Evolutionary conservation across 768 basidiomycete genomes (phyloP).

Genomic region (Leccinum subtestaceum): DNA sequence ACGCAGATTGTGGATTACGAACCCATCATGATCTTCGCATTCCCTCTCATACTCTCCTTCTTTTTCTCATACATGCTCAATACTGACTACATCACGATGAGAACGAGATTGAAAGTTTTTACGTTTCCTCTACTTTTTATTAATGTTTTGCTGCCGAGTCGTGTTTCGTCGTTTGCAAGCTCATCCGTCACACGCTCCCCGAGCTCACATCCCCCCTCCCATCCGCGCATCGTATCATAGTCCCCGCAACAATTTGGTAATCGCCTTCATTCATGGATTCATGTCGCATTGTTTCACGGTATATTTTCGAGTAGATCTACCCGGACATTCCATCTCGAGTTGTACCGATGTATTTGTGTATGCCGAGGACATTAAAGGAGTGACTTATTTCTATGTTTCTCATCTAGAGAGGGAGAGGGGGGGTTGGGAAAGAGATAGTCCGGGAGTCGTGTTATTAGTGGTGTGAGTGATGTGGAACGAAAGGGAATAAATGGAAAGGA

Average conservation of each 20-base stretch:
- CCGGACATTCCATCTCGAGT: constrained; percentile 30
- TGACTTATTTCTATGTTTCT: constrained; percentile 33
- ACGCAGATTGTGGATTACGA: constrained; percentile 71
- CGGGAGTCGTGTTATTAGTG: not conserved
- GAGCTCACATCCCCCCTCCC: not conserved
- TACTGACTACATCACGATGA: constrained; percentile 24
- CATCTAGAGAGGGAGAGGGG: not conserved
- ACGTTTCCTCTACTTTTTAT: constrained; percentile 9
- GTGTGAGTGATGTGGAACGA: constrained; percentile 1
- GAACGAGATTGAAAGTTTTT: constrained; percentile 6
- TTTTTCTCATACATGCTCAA: constrained; percentile 13
- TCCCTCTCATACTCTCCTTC: not conserved
- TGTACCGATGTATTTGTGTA: constrained; percentile 36
- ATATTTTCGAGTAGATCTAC: constrained; percentile 37
- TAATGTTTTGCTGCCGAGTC: constrained; percentile 15
- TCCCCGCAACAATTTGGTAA: constrained; percentile 25
- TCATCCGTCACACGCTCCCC: not conserved
- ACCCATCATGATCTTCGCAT: constrained; percentile 45
- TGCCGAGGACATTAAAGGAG: constrained; percentile 34
- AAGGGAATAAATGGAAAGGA: not conserved
- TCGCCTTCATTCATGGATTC: constrained; percentile 30
- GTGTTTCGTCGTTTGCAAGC: constrained; percentile 15
- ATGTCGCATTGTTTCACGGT: constrained; percentile 33
- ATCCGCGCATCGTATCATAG: constrained; percentile 26
- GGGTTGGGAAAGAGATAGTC: not conserved